These are phyloP conservation scores for Eucalyptus curtisii DNA, from an alignment of 345 rosid genomes.

Conservation along the genomic window DNA sequence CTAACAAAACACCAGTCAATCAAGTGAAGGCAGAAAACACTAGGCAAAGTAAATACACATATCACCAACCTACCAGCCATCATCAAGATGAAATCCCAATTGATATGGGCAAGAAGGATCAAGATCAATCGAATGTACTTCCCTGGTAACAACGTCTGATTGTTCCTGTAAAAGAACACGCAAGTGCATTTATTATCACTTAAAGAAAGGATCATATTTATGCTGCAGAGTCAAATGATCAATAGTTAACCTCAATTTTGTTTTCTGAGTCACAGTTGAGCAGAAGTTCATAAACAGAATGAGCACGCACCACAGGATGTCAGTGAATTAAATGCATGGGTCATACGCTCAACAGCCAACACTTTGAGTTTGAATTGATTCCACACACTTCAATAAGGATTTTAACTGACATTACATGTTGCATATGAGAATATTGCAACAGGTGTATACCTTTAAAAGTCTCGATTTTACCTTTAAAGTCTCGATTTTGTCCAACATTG, in stretches of 20 bases:
- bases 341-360: background rate
- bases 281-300: background rate
- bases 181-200: background rate
- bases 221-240: background rate
- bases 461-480: constrained; percentile 65
- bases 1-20: background rate
- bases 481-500: constrained; percentile 53
- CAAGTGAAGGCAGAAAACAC: background rate
- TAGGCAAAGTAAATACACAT: background rate
- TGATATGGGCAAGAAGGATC: constrained; percentile 76
- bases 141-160: constrained; percentile 63
- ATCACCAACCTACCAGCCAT: constrained; percentile 67
- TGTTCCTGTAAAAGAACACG: constrained; percentile 49
- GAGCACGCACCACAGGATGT: background rate
- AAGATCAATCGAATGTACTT: constrained; percentile 73
- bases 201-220: background rate
- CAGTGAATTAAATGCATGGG: background rate
- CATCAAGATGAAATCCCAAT: constrained; percentile 87
- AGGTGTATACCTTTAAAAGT: constrained; percentile 37
- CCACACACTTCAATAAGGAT: background rate
- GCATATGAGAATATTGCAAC: background rate
- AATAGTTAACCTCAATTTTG: background rate
- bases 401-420: background rate
- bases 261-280: background rate
- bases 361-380: background rate